A percentile compares a stretch with the other conserved stretches of the same genome.
Evolutionary conservation across 2,329 filamentous ascomycete species (phyloP).

Genomic region (Aaosphaeria arxii): DNA sequence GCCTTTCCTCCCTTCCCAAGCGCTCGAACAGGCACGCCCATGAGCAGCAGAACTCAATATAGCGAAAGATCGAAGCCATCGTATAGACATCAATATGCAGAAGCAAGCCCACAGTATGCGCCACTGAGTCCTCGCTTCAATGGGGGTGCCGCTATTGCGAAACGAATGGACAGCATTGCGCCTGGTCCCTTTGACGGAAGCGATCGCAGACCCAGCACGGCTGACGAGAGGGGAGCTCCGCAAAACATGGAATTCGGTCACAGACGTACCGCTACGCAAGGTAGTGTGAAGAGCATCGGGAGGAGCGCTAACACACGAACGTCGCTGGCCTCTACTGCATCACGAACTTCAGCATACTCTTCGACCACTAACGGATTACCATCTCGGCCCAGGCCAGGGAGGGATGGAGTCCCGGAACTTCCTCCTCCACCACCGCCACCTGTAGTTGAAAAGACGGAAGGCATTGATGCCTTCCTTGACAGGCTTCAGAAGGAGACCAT

Average conservation of each 20-base stretch:
- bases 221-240: slow-evolving; percentile 30
- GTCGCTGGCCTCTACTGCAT: slow-evolving; percentile 29
- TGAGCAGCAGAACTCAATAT: slow-evolving; percentile 6
- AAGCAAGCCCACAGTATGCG: slow-evolving; percentile 41
- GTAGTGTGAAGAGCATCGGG: slow-evolving; percentile 24
- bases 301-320: slow-evolving; percentile 24
- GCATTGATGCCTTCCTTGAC: slow-evolving; percentile 38
- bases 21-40: slow-evolving; percentile 22
- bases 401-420: slow-evolving; percentile 5
- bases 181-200: slow-evolving; percentile 62
- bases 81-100: slow-evolving; percentile 26
- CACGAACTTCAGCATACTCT: slow-evolving; percentile 29
- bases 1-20: slow-evolving; percentile 55
- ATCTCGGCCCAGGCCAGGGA: slow-evolving; percentile 18
- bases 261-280: slow-evolving; percentile 33
- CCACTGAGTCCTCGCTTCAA: slow-evolving; percentile 48
- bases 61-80: not conserved
- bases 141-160: slow-evolving; percentile 49
- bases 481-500: slow-evolving; percentile 32
- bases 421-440: slow-evolving; percentile 19
- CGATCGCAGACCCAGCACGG: slow-evolving; percentile 29
- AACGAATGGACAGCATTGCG: slow-evolving; percentile 63
- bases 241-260: slow-evolving; percentile 29
- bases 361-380: slow-evolving; percentile 21
- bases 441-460: slow-evolving; percentile 19